Evolutionary conservation across 2,329 filamentous ascomycete species (phyloP).

Genomic region (Monosporascus sp.): DNA sequence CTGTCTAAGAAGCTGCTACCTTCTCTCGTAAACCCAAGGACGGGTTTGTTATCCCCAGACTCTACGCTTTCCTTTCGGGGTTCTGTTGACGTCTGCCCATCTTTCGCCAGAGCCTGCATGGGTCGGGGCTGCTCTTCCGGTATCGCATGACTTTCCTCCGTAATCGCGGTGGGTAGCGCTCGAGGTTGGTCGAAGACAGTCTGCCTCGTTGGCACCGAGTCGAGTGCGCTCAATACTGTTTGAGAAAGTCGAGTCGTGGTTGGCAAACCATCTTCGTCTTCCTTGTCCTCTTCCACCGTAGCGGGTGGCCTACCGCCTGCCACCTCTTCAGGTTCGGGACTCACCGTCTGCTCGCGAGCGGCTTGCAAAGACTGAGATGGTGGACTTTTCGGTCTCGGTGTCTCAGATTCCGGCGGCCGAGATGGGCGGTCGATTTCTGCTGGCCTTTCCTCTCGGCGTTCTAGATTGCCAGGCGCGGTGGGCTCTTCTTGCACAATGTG

Average conservation of each 20-base stretch:
- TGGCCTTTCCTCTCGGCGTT: conserved; percentile 9
- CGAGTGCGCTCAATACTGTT: conserved; percentile 24
- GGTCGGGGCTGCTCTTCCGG: conserved; percentile 1
- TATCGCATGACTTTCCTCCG: conserved; percentile 3
- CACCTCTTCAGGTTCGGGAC: background rate
- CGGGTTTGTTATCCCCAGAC: conserved; percentile 17
- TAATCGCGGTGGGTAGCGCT: conserved; percentile 4
- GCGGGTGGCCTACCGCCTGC: conserved; percentile 34
- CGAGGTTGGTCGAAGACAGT: conserved; percentile 16
- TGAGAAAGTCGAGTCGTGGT: conserved; percentile 8
- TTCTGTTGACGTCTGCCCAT: conserved; percentile 6
- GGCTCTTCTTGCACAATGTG: conserved; percentile 14
- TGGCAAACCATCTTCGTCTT: conserved; percentile 26
- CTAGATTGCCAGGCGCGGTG: conserved; percentile 13
- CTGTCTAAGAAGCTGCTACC: conserved; percentile 20
- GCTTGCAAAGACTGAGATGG: background rate
- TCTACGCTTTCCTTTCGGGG: conserved; percentile 7
- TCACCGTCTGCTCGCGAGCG: background rate
- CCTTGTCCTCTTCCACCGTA: conserved; percentile 41
- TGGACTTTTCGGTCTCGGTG: background rate
- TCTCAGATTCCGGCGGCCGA: background rate
- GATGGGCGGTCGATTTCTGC: background rate
- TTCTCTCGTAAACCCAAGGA: conserved; percentile 15
- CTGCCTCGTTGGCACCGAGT: conserved; percentile 31
- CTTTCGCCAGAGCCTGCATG: background rate